These are phyloP conservation scores for Clarireedia homoeocarpa DNA, from an alignment of 2,329 filamentous ascomycete genomes.

Conservation along the genomic window DNA sequence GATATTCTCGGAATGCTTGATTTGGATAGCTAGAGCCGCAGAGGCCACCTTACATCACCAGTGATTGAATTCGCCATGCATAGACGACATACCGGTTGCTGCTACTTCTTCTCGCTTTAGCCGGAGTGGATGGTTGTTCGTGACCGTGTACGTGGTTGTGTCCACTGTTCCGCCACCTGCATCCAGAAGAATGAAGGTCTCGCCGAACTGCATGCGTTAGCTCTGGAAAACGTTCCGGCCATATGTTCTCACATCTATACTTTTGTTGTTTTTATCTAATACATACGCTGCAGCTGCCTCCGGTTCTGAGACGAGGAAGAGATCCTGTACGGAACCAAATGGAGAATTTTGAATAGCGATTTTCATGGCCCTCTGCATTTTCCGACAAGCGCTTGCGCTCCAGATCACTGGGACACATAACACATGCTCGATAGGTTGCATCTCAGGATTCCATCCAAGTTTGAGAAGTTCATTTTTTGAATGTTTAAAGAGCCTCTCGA, in stretches of 20 bases:
- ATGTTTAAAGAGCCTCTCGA: conserved; percentile 13
- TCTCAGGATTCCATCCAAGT: background rate
- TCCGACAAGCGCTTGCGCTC: conserved; percentile 11
- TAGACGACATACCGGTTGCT: conserved; percentile 13
- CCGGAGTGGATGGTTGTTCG: conserved; percentile 14
- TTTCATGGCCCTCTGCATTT: conserved; percentile 15
- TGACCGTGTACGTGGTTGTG: conserved; percentile 22
- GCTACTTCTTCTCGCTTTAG: conserved; percentile 17
- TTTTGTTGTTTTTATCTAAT: conserved; percentile 2
- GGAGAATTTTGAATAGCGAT: conserved; percentile 3
- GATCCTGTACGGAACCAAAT: conserved; percentile 14
- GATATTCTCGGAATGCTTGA: conserved; percentile 9
- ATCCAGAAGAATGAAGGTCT: conserved; percentile 21
- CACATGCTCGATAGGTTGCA: conserved; percentile 9
- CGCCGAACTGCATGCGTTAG: conserved; percentile 10
- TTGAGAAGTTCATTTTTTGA: conserved; percentile 4
- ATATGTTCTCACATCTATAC: conserved; percentile 1
- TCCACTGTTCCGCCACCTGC: conserved; percentile 27
- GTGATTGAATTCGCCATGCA: too few relatives aligned
- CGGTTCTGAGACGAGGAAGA: conserved; percentile 23
- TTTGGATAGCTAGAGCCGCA: conserved; percentile 17
- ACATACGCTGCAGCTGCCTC: conserved; percentile 10
- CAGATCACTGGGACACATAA: conserved; percentile 15
- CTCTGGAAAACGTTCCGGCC: background rate
- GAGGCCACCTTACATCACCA: conserved; percentile 1